phyloP scores from a whole-genome alignment of 2,329 filamentous ascomycete genomes.

The Alternaria sp. region DNA sequence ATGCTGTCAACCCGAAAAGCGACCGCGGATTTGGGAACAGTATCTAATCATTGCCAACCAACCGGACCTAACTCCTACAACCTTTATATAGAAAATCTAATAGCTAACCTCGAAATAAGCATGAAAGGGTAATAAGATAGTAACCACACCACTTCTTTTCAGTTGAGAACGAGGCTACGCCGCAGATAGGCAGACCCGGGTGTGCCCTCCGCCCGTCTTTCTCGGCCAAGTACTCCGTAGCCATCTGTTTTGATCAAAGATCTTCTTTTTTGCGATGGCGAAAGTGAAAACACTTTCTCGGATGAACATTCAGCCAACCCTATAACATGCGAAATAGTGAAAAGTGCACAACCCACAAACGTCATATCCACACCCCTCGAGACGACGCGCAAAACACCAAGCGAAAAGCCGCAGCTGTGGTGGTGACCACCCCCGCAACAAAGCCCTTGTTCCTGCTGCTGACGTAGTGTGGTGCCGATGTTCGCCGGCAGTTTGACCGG shows the following conservation, averaged over 20 bases:
- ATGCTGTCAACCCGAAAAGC: neutral
- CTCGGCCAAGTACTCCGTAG: neutral
- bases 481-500: slow-evolving; percentile 29
- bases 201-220: neutral
- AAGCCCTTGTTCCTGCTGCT: slow-evolving; percentile 8
- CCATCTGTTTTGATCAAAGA: neutral
- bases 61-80: slow-evolving; percentile 7
- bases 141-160: neutral
- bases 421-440: slow-evolving; percentile 24
- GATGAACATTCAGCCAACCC: neutral
- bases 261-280: neutral
- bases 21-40: neutral
- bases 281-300: neutral
- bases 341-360: neutral
- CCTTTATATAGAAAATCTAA: neutral
- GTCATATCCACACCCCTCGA: neutral
- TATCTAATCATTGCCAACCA: neutral
- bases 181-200: neutral
- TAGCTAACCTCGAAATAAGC: neutral
- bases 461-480: slow-evolving; percentile 31
- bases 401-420: slow-evolving; percentile 1
- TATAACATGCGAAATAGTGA: neutral
- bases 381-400: slow-evolving; percentile 6
- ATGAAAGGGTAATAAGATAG: neutral
- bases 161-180: neutral